phyloP scores from a whole-genome alignment of 495 filamentous ascomycete species.

The Hypoxylon perforatum region DNA sequence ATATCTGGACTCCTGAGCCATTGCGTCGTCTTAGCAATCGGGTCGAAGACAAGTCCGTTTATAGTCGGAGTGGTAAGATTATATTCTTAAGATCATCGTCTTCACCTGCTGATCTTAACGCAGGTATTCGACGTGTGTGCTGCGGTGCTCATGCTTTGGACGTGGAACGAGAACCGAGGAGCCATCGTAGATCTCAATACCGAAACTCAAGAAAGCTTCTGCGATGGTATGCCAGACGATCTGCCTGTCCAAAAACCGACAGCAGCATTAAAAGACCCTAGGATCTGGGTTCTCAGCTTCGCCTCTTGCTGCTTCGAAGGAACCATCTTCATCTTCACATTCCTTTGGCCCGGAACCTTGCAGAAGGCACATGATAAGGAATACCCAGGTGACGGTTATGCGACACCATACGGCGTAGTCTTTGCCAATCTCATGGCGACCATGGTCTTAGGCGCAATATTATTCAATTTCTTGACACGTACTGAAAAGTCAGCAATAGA shows the following conservation, averaged over 20 bases:
- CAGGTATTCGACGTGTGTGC: slow-evolving; percentile 41
- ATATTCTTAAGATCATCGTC: slow-evolving; percentile 19
- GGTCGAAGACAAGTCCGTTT: slow-evolving; percentile 59
- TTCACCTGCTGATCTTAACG: neutral
- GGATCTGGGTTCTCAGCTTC: slow-evolving; percentile 51
- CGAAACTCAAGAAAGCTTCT: neutral
- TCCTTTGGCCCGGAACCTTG: slow-evolving; percentile 59
- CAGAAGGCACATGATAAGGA: slow-evolving; percentile 45
- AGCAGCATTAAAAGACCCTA: slow-evolving; percentile 39
- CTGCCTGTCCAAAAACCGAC: neutral
- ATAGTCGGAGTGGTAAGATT: slow-evolving; percentile 48
- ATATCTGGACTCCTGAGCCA: slow-evolving; percentile 50
- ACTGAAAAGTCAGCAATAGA: neutral
- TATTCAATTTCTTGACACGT: slow-evolving; percentile 42
- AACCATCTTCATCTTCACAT: slow-evolving; percentile 62
- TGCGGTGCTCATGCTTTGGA: slow-evolving; percentile 46
- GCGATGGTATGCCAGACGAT: neutral
- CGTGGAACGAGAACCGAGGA: slow-evolving; percentile 57
- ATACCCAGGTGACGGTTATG: neutral
- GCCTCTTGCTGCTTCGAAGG: slow-evolving; percentile 60
- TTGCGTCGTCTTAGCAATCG: slow-evolving; percentile 50
- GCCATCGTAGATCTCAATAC: neutral
- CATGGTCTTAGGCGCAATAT: slow-evolving; percentile 59
- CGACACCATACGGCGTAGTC: slow-evolving; percentile 57
- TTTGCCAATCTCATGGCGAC: slow-evolving; percentile 61